Percentiles rank a stretch among this genome's conserved stretches.
Evolutionary conservation across 2,329 filamentous ascomycete genomes (phyloP).

Genomic region (Neocatenulostroma microsporum): DNA sequence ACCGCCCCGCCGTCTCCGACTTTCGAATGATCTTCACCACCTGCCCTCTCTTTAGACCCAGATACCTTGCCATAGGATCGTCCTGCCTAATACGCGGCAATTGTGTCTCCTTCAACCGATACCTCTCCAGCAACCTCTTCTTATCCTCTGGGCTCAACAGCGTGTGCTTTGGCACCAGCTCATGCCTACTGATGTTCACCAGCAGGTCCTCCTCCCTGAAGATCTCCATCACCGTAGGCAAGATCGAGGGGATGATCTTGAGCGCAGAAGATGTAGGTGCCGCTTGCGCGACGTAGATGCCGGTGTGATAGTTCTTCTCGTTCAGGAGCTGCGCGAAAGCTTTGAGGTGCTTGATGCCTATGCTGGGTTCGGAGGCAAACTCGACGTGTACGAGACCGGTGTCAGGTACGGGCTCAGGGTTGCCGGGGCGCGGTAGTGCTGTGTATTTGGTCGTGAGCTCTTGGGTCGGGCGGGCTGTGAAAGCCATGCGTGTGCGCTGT

Average conservation of each 20-base stretch:
- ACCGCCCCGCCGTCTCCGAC: slow-evolving; percentile 89
- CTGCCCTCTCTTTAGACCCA: slow-evolving; percentile 82
- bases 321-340: slow-evolving; percentile 76
- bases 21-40: slow-evolving; percentile 98
- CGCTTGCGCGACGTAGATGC: slow-evolving; percentile 80
- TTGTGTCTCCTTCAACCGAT: slow-evolving; percentile 95
- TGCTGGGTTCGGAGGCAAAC: slow-evolving; percentile 70
- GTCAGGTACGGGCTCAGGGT: slow-evolving; percentile 36
- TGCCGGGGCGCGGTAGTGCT: slow-evolving; percentile 57
- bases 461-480: slow-evolving; percentile 76
- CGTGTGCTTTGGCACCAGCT: slow-evolving; percentile 90
- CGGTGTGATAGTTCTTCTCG: slow-evolving; percentile 74
- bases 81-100: slow-evolving; percentile 83
- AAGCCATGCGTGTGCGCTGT: slow-evolving; percentile 76
- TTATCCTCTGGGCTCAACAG: slow-evolving; percentile 88
- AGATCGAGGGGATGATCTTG: slow-evolving; percentile 73
- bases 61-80: slow-evolving; percentile 86
- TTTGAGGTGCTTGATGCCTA: slow-evolving; percentile 90
- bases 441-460: slow-evolving; percentile 81
- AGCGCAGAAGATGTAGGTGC: slow-evolving; percentile 78
- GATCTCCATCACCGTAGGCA: slow-evolving; percentile 77
- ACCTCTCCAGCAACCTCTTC: slow-evolving; percentile 72
- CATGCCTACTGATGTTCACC: slow-evolving; percentile 97
- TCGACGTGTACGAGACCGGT: slow-evolving; percentile 90
- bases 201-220: slow-evolving; percentile 94